Percentiles rank a stretch among this genome's conserved stretches.
These are phyloP conservation scores for Diaporthe sp. DNA, from an alignment of 2,329 filamentous ascomycete species.

Conservation along the genomic window DNA sequence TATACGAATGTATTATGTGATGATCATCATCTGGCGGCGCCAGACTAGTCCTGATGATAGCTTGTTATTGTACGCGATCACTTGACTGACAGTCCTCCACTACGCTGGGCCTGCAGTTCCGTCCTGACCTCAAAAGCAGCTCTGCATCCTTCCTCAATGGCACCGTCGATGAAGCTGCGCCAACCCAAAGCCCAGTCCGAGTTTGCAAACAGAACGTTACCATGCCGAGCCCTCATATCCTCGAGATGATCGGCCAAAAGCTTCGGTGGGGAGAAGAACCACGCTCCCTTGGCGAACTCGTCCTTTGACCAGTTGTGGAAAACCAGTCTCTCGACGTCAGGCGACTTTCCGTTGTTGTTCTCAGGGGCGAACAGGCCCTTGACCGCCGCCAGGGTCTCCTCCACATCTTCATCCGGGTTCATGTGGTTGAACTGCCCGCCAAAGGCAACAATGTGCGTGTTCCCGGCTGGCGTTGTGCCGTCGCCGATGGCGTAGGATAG, in stretches of 20 bases:
- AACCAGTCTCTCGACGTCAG: not conserved
- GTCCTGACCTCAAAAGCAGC: conserved; percentile 5
- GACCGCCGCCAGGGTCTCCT: not conserved
- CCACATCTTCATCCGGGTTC: not conserved
- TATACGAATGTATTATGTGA: too few species aligned
- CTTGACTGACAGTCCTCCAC: not conserved
- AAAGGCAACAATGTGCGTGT: conserved; percentile 5
- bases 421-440: conserved; percentile 13
- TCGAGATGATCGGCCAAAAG: not conserved
- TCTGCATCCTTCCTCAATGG: conserved; percentile 16
- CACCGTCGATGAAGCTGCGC: conserved; percentile 65
- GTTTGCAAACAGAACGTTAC: conserved; percentile 60
- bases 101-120: not conserved
- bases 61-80: not conserved
- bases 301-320: conserved; percentile 18
- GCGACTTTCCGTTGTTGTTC: not conserved
- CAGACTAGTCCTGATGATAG: too few species aligned
- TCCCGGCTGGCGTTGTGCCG: conserved; percentile 50
- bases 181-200: conserved; percentile 64
- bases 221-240: conserved; percentile 48
- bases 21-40: too few species aligned
- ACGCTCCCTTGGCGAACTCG: conserved; percentile 39
- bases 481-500: conserved; percentile 60
- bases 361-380: not conserved
- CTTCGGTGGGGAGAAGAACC: not conserved